Evolutionary conservation across 2,329 filamentous ascomycete genomes (phyloP), one percentile per base, ranked within the genome.

Genomic region (Westerdykella sp.): DNA sequence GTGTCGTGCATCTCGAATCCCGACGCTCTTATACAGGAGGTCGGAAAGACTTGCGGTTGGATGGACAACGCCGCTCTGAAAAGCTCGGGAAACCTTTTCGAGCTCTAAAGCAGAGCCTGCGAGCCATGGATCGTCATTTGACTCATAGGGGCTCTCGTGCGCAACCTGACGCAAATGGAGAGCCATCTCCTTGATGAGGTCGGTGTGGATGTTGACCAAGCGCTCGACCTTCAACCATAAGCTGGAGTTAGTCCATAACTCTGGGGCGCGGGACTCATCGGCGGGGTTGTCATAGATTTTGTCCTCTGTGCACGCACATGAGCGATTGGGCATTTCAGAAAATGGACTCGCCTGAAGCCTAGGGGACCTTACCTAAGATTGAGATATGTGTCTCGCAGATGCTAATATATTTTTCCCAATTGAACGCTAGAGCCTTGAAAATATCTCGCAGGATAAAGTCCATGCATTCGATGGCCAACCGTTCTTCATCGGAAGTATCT

Each of bases 221-320:
- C 75, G 74, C 48, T 76, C 73, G 9, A 74, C 67, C 44, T 73
- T 75, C n/a, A 75, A 61, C 74, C 75, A 77, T 9, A 69, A 51
- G 13, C 66, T 69, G 18, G 71, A 72, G 49, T 76, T 76, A 11
- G 62, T 66, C 73, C 74, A 78, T 6, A 77, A 59, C 45, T 77
- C 73, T 1, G 73, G 73, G 0, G 74, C 74, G 2, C 74, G 65
- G 9, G 67, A 71, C 48, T 77, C 74, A 40, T 78, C 74, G 3
- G 74, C 73, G 0, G 75, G 75, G 28, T 72, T 72, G 25, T 76
- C 75, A 44, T 75, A 78, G 40, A 78, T 72, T 46, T 71, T 72
- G 51, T 73, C 72, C 52, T 73, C 70, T 49, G 18, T 5, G 18
- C 18, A 14, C 23, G 23, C 35, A 36, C n/a, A 3, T 30, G 6